Percentiles rank a stretch among this genome's conserved stretches.
Conservation (phyloP, 2,329 filamentous ascomycete species). For the Periconia sp. region DNA sequence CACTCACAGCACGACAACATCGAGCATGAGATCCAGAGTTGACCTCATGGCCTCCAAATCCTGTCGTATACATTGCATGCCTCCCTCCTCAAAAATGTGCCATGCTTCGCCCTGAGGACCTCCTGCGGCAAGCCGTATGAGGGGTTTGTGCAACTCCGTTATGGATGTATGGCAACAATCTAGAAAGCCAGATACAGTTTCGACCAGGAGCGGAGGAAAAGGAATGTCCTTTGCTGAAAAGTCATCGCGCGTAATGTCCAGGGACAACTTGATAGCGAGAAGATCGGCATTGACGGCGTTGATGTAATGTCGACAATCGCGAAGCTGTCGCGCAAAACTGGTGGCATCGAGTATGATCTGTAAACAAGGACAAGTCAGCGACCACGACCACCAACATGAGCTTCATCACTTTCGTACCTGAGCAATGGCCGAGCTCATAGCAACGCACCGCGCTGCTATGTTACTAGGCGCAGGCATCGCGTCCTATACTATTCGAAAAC, state of each 20-base stretch:
- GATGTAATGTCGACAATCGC: conserved; percentile 35
- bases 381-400: conserved; percentile 1
- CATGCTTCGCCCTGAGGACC: conserved; percentile 23
- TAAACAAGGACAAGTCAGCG: conserved; percentile 9
- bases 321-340: conserved; percentile 33
- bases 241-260: conserved; percentile 37
- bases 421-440: conserved; percentile 31
- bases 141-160: conserved; percentile 30
- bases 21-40: conserved; percentile 31
- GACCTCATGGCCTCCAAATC: conserved; percentile 29
- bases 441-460: conserved; percentile 36
- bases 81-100: conserved; percentile 19
- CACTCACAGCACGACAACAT: conserved; percentile 32
- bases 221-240: conserved; percentile 21
- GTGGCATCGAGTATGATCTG: conserved; percentile 33
- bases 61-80: conserved; percentile 20
- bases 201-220: conserved; percentile 24
- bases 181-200: conserved; percentile 30
- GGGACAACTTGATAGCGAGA: conserved; percentile 32
- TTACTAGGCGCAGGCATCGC: conserved; percentile 20
- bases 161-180: conserved; percentile 31
- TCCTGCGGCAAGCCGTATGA: conserved; percentile 30
- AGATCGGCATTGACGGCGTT: conserved; percentile 34
- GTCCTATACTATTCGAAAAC: background rate
- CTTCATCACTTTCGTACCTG: conserved; percentile 23